Evolutionary conservation across 805 yeast genomes (phyloP), one percentile per base, ranked within the genome.

Genomic region (Saccharomycopsis sp.): DNA sequence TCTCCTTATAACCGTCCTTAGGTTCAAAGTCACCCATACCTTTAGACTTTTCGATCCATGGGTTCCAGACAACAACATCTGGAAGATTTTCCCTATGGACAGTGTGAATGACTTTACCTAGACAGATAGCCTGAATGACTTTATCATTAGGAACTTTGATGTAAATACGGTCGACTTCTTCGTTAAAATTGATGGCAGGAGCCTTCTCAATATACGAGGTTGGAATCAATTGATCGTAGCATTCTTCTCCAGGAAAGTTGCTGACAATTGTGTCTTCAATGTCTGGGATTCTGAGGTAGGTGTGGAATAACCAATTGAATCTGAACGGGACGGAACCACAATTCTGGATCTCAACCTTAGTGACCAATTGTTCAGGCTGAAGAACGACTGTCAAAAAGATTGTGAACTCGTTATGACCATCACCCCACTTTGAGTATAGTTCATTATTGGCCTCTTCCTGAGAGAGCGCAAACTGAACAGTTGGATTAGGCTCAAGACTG

Each of bases 241-340:
- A 86, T 14, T 74, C 64, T 62, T 84, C 81, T 47, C 92, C 96
- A 52, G 84, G 82, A 61, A 93, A 76, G 63, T 96, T 96, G 58
- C 86, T 82, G 24, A 93, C 90, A 62, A 86, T 72, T 1, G 86
- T 80, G 62, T 87, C 91, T 57, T 86, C 86, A 63, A 94, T 84
- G 67, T 92, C 97, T 24, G 78, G 83, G 34, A 91, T 79, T 58
- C 76, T 75, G 71, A 87, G 80, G 71, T 93, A 93, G 19, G 97
- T 89, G 74, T 93, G 99, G 85, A 93, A 92, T 62, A 93, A 80
- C 87, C 97, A 89, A 70, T 93, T 89, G 82, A 93, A 93, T 63
- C 86, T 89, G 76, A 89, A 89, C 1, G 82, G 66, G 58, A 78
- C 77, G 3, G 68, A 22, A 59, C 87, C 91, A 14, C 85, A 75